Percentiles rank a stretch among this genome's conserved stretches.
These are phyloP conservation scores for Rhodotorula sp. DNA, from an alignment of 1,284 basidiomycete species.

Conservation along the genomic window DNA sequence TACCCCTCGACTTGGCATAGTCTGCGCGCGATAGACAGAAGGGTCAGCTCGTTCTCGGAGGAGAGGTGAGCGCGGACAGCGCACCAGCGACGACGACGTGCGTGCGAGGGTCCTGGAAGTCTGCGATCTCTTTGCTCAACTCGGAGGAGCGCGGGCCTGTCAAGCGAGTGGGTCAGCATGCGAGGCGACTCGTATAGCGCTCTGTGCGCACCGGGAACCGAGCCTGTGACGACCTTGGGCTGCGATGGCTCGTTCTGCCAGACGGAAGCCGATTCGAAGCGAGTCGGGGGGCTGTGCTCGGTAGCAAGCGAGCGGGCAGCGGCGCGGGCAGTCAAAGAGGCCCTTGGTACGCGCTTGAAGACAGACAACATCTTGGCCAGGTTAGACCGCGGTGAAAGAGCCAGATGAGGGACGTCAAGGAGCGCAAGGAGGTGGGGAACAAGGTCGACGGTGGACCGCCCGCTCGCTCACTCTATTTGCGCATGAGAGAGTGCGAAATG, in stretches of 20 bases:
- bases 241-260: conserved; percentile 45
- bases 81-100: conserved; percentile 49
- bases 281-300: conserved; percentile 6
- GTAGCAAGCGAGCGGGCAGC: conserved; percentile 19
- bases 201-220: conserved; percentile 43
- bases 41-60: background rate
- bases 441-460: background rate
- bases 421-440: background rate
- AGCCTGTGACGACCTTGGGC: conserved; percentile 41
- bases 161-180: background rate
- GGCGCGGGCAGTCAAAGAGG: background rate
- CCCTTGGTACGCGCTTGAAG: too few species aligned
- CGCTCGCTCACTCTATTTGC: background rate
- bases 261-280: conserved; percentile 26
- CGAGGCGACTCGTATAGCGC: background rate
- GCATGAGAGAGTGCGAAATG: background rate
- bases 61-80: background rate
- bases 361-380: background rate
- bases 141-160: background rate
- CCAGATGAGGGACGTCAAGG: background rate
- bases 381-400: background rate
- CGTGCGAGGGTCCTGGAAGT: conserved; percentile 51
- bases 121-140: conserved; percentile 43
- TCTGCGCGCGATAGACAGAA: background rate
- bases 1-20: conserved; percentile 12